Percentiles rank a stretch among this genome's conserved stretches.
Evolutionary conservation across 495 filamentous ascomycete species (phyloP).

Genomic region (Delitschia confertaspora): DNA sequence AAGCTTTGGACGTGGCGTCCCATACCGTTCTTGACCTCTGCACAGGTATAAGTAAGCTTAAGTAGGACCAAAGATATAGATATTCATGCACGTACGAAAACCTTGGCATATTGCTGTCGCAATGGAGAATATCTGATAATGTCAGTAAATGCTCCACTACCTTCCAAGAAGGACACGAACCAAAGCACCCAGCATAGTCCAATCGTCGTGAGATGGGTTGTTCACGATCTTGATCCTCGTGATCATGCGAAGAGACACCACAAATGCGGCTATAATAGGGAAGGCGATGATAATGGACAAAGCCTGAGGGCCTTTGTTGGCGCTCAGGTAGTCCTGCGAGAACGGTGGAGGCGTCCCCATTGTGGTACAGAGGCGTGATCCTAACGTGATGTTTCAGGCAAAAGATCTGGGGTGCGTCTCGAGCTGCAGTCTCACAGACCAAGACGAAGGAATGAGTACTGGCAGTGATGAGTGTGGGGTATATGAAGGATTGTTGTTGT

Average conservation of each 20-base stretch:
- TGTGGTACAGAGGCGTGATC: too few relatives aligned
- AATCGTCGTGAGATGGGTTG: constrained; percentile 12
- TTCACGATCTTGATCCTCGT: constrained; percentile 8
- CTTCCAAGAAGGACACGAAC: constrained; percentile 2
- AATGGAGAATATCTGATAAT: constrained; percentile 11
- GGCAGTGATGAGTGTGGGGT: too few relatives aligned
- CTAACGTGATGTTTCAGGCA: too few relatives aligned
- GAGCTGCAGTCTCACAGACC: too few relatives aligned
- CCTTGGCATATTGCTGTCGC: constrained; percentile 16
- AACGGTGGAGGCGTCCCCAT: background rate
- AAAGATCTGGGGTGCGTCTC: too few relatives aligned
- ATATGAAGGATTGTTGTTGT: too few relatives aligned
- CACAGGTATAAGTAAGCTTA: background rate
- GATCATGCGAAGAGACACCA: constrained; percentile 4
- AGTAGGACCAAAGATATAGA: background rate
- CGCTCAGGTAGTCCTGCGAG: constrained; percentile 12
- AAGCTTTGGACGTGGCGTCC: constrained; percentile 11
- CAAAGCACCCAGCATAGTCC: constrained; percentile 9
- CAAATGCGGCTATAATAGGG: constrained; percentile 5
- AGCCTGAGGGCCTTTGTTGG: constrained; percentile 13
- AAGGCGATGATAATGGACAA: constrained; percentile 12
- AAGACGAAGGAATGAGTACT: too few relatives aligned
- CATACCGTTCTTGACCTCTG: constrained; percentile 19
- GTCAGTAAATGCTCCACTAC: background rate
- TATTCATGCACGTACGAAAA: constrained; percentile 2